A percentile compares a stretch with the other conserved stretches of the same genome.
These are phyloP conservation scores for Nitzschia putrida DNA, from an alignment of 108 stramenopile genomes.

Conservation along the genomic window DNA sequence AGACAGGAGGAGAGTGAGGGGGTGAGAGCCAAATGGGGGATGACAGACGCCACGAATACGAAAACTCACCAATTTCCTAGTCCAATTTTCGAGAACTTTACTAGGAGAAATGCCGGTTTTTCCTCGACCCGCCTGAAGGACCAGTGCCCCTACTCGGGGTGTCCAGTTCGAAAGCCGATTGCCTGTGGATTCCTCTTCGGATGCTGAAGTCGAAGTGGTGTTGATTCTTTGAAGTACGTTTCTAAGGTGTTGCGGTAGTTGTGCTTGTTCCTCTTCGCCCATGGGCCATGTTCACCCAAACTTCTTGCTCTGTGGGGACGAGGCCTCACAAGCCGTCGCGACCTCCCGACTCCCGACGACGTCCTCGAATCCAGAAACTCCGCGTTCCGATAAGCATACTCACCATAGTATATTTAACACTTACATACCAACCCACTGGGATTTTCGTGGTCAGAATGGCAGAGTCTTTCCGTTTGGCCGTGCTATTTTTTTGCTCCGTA, in stretches of 20 bases:
- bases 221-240: conserved; percentile 23
- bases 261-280: conserved; percentile 55
- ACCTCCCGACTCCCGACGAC: no score
- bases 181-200: conserved; percentile 26
- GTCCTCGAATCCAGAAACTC: no score
- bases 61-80: conserved; percentile 54
- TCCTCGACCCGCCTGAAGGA: conserved; percentile 51
- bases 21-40: conserved; percentile 1
- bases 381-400: no score
- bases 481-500: no score
- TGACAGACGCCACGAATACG: conserved; percentile 26
- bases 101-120: conserved; percentile 44
- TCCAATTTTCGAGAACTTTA: conserved; percentile 41
- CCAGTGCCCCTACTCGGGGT: conserved; percentile 53
- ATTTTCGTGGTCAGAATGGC: no score
- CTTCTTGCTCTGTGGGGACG: background rate
- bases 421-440: no score
- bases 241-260: conserved; percentile 36
- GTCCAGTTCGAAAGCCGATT: conserved; percentile 26
- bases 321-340: no score
- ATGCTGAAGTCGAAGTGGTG: conserved; percentile 15
- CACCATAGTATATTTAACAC: no score
- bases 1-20: background rate
- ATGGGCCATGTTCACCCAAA: conserved; percentile 72
- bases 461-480: no score